A percentile compares a stretch with the other conserved stretches of the same genome.
phyloP scores from a whole-genome alignment of 108 stramenopile genomes.

The Stephanodiscus minutulus region DNA sequence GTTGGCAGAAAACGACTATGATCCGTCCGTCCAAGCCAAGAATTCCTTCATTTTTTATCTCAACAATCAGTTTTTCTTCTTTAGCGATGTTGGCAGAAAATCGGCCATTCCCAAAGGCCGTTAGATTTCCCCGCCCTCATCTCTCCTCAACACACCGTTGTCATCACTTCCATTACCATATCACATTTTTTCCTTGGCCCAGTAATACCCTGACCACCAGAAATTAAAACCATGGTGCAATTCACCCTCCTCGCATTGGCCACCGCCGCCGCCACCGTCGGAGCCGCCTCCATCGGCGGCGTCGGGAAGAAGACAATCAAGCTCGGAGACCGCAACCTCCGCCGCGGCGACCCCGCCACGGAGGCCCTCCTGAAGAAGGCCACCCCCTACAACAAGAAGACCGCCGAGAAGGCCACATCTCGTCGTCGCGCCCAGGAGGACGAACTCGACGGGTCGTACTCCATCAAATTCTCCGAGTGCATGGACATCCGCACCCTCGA shows the following conservation, averaged over 20 bases:
- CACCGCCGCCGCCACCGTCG: slow-evolving; percentile 1
- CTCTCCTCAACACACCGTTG: no score
- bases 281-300: slow-evolving; percentile 7
- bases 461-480: slow-evolving; percentile 29
- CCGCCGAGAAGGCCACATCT: neutral
- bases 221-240: slow-evolving; percentile 10
- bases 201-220: neutral
- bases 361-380: slow-evolving; percentile 36
- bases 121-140: no score
- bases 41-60: no score
- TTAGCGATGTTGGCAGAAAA: no score
- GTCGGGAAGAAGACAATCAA: slow-evolving; percentile 17
- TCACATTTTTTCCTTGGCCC: neutral
- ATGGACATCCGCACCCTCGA: slow-evolving; percentile 23
- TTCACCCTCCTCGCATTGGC: slow-evolving; percentile 21
- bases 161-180: no score
- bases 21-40: no score
- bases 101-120: no score
- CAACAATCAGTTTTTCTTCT: no score
- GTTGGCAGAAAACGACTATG: no score
- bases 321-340: slow-evolving; percentile 30
- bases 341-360: slow-evolving; percentile 22
- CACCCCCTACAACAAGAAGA: slow-evolving; percentile 28
- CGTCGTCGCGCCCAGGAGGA: slow-evolving; percentile 10
- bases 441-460: slow-evolving; percentile 29